Conservation (phyloP, 2,329 filamentous ascomycete genomes). For the Chrysoporthe puriensis region DNA sequence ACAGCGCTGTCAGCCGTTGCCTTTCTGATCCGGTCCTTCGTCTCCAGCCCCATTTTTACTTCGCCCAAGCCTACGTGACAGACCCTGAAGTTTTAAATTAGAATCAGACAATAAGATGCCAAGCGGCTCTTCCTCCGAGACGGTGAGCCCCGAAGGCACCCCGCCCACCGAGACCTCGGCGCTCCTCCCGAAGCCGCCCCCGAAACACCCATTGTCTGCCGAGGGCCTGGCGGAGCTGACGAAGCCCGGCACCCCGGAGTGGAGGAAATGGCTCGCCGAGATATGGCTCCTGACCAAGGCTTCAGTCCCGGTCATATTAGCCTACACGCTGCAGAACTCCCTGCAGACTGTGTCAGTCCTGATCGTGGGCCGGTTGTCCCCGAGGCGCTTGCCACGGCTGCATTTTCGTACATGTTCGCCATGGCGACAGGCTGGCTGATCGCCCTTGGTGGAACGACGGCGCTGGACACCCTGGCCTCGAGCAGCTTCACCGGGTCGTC, state of each 20-base stretch:
- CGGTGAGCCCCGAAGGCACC: constrained; percentile 19
- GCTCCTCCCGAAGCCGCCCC: constrained; percentile 27
- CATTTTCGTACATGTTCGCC: constrained; percentile 93
- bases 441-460: constrained; percentile 82
- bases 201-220: constrained; percentile 7
- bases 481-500: constrained; percentile 81
- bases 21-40: not conserved
- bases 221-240: constrained; percentile 14
- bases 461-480: constrained; percentile 82
- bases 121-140: constrained; percentile 23
- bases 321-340: constrained; percentile 84
- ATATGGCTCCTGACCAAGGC: constrained; percentile 70
- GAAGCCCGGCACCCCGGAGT: constrained; percentile 34
- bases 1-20: not conserved
- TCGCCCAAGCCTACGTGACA: not conserved
- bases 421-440: constrained; percentile 89
- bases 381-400: constrained; percentile 78
- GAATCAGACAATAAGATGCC: constrained; percentile 19
- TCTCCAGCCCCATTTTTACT: not conserved
- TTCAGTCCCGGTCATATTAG: constrained; percentile 78
- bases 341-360: constrained; percentile 82
- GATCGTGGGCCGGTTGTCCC: constrained; percentile 78
- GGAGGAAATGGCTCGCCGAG: constrained; percentile 55
- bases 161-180: constrained; percentile 28
- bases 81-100: not conserved